Base-by-base conservation (phyloP, 2,329 filamentous ascomycete genomes). In the Pyrenophora graminea region DNA sequence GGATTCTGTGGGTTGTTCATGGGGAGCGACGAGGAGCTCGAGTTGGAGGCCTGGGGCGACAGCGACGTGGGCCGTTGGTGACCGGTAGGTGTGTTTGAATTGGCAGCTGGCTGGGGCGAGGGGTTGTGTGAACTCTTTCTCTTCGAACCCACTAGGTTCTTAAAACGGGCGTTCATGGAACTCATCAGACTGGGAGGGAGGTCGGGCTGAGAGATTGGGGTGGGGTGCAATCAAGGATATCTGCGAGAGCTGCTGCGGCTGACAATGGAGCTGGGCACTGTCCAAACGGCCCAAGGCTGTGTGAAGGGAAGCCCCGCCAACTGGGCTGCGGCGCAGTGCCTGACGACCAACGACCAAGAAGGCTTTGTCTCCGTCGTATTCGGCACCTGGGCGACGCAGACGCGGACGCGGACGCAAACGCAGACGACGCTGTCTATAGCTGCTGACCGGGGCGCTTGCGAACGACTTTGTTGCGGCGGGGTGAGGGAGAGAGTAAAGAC, bases 141-240 rank as follows among this genome's bases (percentile, higher is more conserved):
- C 83, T 89, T 90, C 78, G 87, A 87, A 81, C 90, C 88, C 78
- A 88, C 87, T 79, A 91, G 82, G 81, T 84, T 83, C 81, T 89
- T 89, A 75, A 90, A 85, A 77, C 87, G 85, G 74, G 85, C 84
- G 81, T 89, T 90, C 84, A 89, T 83, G 82, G 85, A 89, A 82
- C 84, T 89, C 86, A 89, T 89, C 80, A 77, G 79, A 55, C 51
- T 48, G 48, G 45, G 53, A 55, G 59, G 49, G 55, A 45, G 48
- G 51, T 45, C 50, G 54, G 56, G 57, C 49, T 52, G 61, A 57
- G 53, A 47, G 52, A 46, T 48, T 45, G 49, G 60, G 62, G 61
- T 58, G 61, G 62, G 65, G 62, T 58, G 58, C 59, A 41, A 55
- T 57, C 59, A 48, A 58, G 51, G 65, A 63, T 56, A 62, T 61